Evolutionary conservation across 768 basidiomycete species (phyloP).

Genomic region (Scleroderma bovista): DNA sequence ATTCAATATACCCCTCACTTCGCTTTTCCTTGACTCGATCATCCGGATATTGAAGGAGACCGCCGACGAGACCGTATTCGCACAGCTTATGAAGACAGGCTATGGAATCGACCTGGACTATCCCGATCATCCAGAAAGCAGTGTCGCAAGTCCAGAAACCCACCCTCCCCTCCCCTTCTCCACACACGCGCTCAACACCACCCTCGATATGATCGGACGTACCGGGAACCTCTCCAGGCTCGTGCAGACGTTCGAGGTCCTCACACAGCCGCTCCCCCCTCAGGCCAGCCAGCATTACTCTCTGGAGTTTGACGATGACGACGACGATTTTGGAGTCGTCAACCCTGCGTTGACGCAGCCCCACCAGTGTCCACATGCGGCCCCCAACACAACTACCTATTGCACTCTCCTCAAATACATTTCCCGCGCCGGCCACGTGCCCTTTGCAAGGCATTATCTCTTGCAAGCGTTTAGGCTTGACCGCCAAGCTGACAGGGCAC

Average conservation of each 20-base stretch:
- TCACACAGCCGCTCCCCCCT: slow-evolving; percentile 64
- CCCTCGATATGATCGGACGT: slow-evolving; percentile 64
- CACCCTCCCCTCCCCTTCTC: slow-evolving; percentile 45
- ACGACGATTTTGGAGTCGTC: slow-evolving; percentile 47
- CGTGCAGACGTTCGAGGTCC: slow-evolving; percentile 71
- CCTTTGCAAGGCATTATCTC: slow-evolving; percentile 64
- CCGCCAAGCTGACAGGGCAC: slow-evolving; percentile 24
- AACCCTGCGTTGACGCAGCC: slow-evolving; percentile 34
- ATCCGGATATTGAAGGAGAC: slow-evolving; percentile 65
- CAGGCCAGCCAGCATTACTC: slow-evolving; percentile 40
- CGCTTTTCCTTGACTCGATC: slow-evolving; percentile 60
- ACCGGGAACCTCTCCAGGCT: slow-evolving; percentile 57
- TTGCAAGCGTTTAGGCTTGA: slow-evolving; percentile 48
- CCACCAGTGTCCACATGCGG: slow-evolving; percentile 37
- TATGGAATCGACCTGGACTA: slow-evolving; percentile 76
- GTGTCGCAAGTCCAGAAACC: slow-evolving; percentile 1
- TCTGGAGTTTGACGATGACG: slow-evolving; percentile 60
- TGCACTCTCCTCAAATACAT: slow-evolving; percentile 56
- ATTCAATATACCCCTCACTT: slow-evolving; percentile 43
- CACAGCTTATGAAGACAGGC: slow-evolving; percentile 54
- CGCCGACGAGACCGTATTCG: slow-evolving; percentile 49
- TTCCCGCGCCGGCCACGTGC: slow-evolving; percentile 39
- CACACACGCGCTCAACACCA: slow-evolving; percentile 64
- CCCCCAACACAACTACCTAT: slow-evolving; percentile 66
- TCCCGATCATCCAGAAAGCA: slow-evolving; percentile 49